Conservation (phyloP, 139 green algal species). For the Micromonas pusilla region DNA sequence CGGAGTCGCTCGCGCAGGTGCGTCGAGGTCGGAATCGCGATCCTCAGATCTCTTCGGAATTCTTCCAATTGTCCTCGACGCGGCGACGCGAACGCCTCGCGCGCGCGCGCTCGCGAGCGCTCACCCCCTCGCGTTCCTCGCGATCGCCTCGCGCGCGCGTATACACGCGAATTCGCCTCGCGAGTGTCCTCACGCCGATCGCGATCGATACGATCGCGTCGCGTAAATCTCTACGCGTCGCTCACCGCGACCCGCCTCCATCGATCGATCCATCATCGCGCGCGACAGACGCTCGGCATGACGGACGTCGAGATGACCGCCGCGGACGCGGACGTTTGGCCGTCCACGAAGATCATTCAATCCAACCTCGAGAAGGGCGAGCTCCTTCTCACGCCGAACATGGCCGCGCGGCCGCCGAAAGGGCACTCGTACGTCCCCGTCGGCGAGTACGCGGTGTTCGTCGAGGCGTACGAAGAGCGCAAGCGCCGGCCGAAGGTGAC, state of each 20-base stretch:
- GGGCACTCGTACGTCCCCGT: not conserved
- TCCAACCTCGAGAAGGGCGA: not conserved
- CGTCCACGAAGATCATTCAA: not conserved
- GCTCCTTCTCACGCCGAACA: conserved; percentile 1
- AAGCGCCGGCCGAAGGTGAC: not conserved
- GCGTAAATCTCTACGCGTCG: too few relatives aligned
- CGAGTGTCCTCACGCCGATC: too few relatives aligned
- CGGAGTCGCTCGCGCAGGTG: not conserved
- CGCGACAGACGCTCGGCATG: too few relatives aligned
- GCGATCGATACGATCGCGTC: too few relatives aligned
- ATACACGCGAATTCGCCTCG: too few relatives aligned
- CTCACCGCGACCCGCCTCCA: too few relatives aligned
- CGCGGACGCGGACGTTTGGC: not conserved
- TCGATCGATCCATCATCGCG: too few relatives aligned
- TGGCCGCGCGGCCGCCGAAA: not conserved
- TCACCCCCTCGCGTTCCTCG: too few relatives aligned
- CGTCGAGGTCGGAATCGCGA: not conserved
- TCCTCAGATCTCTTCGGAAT: not conserved
- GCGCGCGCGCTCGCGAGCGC: not conserved
- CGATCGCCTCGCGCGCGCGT: too few relatives aligned
- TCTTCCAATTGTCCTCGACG: too few relatives aligned
- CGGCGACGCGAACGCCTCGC: too few relatives aligned
- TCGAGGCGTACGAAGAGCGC: not conserved
- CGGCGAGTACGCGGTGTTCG: not conserved
- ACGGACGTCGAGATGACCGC: not conserved